These are phyloP conservation scores for Blastobotrys muscicola DNA, from an alignment of 805 yeast species.

Conservation along the genomic window DNA sequence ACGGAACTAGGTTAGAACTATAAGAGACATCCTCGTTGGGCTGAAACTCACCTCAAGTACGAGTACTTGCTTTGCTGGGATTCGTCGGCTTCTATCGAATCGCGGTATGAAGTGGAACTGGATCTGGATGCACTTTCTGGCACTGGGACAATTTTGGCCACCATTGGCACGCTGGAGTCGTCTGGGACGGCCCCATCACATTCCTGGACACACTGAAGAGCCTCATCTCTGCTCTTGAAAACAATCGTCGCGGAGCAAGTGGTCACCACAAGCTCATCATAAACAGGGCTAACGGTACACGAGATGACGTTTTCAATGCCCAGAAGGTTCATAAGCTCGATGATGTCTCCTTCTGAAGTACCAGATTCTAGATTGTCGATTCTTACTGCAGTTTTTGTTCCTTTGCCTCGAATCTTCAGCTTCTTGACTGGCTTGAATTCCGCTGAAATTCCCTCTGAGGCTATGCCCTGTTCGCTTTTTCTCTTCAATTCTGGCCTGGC, in stretches of 20 bases:
- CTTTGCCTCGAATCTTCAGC: constrained; percentile 1
- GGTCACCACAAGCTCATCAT: neutral
- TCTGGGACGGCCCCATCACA: constrained; percentile 7
- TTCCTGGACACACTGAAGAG: constrained; percentile 2
- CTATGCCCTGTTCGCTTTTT: too few species aligned
- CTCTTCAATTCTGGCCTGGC: neutral
- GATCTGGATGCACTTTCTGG: neutral
- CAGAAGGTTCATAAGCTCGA: neutral
- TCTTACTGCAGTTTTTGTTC: constrained; percentile 1
- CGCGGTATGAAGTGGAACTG: too few species aligned
- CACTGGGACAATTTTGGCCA: constrained; percentile 1
- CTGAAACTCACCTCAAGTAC: neutral
- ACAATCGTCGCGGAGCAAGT: constrained; percentile 1
- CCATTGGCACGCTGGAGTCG: constrained; percentile 4
- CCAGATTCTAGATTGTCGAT: constrained; percentile 1
- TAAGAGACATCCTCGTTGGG: neutral
- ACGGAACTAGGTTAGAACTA: neutral
- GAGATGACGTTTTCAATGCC: neutral
- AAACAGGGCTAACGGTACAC: neutral
- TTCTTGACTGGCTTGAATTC: too few species aligned
- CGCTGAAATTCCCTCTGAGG: too few species aligned
- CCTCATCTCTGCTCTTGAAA: constrained; percentile 5
- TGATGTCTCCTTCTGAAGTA: constrained; percentile 1
- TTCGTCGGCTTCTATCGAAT: too few species aligned
- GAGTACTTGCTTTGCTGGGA: too few species aligned